Base-by-base conservation (phyloP, 164 flowering plant species). In the Magnolia officinalis region DNA sequence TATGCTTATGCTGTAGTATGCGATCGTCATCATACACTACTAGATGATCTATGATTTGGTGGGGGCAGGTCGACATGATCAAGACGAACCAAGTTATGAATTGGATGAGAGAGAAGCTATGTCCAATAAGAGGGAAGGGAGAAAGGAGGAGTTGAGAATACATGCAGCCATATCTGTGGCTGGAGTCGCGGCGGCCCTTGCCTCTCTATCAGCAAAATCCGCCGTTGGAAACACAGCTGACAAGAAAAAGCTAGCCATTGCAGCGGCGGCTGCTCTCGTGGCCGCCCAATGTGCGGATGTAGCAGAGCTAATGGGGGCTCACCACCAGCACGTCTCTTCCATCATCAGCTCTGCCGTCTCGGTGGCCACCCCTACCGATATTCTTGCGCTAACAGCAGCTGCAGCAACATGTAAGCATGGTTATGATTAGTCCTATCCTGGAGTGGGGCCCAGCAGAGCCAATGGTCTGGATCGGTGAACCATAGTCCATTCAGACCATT, bases 141-240 rank as follows among this genome's bases (percentile, higher is more conserved):
- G 65, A 58, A 72, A 72, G 45, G 66, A 72, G 23, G 74, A 72
- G 74, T 11, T 23, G 74, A 72, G 45, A 11, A 16, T 72, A 19
- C 63, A 72, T 3, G 74, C 74, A 55, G 74, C 74, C 74, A 55
- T 72, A 49, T 58, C 74, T 26, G 74, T 72, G 74, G 74, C 74
- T 7, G 64, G 74, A 13, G 61, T 72, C 8, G 74, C 74, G 0
- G 74, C 74, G 23, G 65, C 64, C 20, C 29, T 72, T n/a, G 74
- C 74, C 13, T 18, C 74, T 29, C 55, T 72, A 31, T 71, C 73
- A 2, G 20, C 64, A 55, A 72, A 58, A 72, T 72, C 74, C 24
- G 65, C 74, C 2, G 18, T 18, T 13, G 65, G 50, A 23, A 61
- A 72, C 3, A 37, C 65, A 26, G 49, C 63, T 21, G 65, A 23